These are phyloP conservation scores for Elsinoe perseae DNA, from an alignment of 2,329 filamentous ascomycete genomes.

Conservation along the genomic window DNA sequence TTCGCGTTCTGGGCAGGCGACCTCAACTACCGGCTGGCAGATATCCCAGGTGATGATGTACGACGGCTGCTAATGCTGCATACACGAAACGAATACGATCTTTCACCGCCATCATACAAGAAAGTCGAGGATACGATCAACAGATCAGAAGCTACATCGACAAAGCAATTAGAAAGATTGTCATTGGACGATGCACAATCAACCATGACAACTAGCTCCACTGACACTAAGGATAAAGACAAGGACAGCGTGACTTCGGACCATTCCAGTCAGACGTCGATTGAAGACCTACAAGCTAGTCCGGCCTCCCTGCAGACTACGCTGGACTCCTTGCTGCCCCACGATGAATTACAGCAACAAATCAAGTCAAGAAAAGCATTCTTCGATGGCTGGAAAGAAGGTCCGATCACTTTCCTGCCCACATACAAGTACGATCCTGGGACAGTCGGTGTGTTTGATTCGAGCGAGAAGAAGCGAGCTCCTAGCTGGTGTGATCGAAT, in stretches of 20 bases:
- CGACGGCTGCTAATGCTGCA: slow-evolving; percentile 75
- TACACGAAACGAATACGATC: slow-evolving; percentile 66
- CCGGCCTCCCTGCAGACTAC: slow-evolving; percentile 84
- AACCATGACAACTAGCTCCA: slow-evolving; percentile 1
- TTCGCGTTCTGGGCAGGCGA: slow-evolving; percentile 96
- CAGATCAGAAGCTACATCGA: slow-evolving; percentile 13
- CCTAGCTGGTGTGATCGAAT: slow-evolving; percentile 98
- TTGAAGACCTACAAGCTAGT: slow-evolving; percentile 39
- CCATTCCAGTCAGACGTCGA: not conserved
- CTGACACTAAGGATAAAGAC: slow-evolving; percentile 1
- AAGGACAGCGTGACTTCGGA: not conserved
- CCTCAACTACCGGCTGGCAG: slow-evolving; percentile 86
- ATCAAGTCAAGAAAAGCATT: slow-evolving; percentile 73
- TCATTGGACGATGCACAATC: slow-evolving; percentile 6
- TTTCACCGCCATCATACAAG: slow-evolving; percentile 32
- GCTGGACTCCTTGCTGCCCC: slow-evolving; percentile 73
- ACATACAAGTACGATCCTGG: slow-evolving; percentile 98
- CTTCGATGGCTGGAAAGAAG: slow-evolving; percentile 87
- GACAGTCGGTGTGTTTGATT: slow-evolving; percentile 86
- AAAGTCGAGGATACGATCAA: slow-evolving; percentile 32
- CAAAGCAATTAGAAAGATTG: not conserved
- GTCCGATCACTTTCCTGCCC: slow-evolving; percentile 76
- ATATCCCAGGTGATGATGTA: slow-evolving; percentile 83
- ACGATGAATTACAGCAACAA: slow-evolving; percentile 74
- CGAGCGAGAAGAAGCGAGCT: slow-evolving; percentile 84